A percentile compares a stretch with the other conserved stretches of the same genome.
Conservation (phyloP, 2,329 filamentous ascomycete genomes). For the Botrytis aclada region DNA sequence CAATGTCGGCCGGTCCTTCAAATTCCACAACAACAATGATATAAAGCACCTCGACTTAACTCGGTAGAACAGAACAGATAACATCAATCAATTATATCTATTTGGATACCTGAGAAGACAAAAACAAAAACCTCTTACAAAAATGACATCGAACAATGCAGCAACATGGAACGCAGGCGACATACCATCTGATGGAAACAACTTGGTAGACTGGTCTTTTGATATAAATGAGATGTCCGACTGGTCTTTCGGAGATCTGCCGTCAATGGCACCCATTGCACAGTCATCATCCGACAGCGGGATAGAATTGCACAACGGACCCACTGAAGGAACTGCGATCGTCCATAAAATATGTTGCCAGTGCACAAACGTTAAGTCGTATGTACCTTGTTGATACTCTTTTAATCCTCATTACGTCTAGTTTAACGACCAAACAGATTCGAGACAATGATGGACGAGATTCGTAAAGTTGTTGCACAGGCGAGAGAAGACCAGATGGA, state of each 20-base stretch:
- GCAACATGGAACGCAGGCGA: not conserved
- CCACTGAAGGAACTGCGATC: not conserved
- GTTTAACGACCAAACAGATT: not conserved
- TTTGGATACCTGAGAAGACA: not conserved
- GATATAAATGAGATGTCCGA: not conserved
- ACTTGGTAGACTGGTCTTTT: not conserved
- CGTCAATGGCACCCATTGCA: not conserved
- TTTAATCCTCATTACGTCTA: not conserved
- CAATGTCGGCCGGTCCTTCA: not conserved
- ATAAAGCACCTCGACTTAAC: not conserved
- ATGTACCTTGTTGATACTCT: not conserved
- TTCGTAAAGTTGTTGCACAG: not conserved
- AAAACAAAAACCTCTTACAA: not conserved
- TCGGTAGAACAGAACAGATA: not conserved
- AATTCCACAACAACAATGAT: not conserved
- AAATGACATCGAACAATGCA: not conserved
- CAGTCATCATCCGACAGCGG: not conserved
- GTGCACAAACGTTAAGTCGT: not conserved
- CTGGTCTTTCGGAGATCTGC: not conserved
- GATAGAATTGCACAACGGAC: not conserved
- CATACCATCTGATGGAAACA: not conserved
- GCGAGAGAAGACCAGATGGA: not conserved
- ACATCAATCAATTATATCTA: not conserved
- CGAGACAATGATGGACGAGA: not conserved
- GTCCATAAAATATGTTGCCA: not conserved